phyloP scores from a whole-genome alignment of 257 asterid species.

The Penstemon newberryi region DNA sequence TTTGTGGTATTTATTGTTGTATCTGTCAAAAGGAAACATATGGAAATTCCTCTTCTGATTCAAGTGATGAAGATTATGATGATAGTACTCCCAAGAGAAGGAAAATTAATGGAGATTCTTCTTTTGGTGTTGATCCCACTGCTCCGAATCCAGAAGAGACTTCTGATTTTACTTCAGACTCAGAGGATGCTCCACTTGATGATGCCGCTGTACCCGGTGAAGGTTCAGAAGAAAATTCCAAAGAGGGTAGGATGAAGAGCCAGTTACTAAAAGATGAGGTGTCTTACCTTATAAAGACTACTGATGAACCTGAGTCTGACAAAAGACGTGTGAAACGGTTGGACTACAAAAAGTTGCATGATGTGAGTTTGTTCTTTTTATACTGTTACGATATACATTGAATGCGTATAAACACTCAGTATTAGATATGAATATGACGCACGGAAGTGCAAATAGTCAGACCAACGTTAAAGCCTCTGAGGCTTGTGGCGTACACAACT shows the following conservation, averaged over 20 bases:
- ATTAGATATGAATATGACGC: neutral
- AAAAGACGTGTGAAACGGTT: slow-evolving; percentile 70
- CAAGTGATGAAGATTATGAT: slow-evolving; percentile 54
- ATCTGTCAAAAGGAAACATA: slow-evolving; percentile 65
- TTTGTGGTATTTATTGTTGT: slow-evolving; percentile 25
- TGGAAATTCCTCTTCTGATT: slow-evolving; percentile 73
- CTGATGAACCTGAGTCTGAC: slow-evolving; percentile 46
- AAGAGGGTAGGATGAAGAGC: slow-evolving; percentile 38
- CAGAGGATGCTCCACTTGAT: slow-evolving; percentile 69
- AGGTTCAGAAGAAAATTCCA: slow-evolving; percentile 36
- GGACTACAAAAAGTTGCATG: slow-evolving; percentile 81
- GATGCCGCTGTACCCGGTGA: slow-evolving; percentile 40
- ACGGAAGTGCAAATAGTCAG: too few species aligned
- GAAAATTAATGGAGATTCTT: too few species aligned
- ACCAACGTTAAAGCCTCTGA: too few species aligned
- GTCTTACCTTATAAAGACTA: slow-evolving; percentile 53
- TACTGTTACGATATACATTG: neutral
- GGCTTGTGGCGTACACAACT: too few species aligned
- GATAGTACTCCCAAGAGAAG: too few species aligned
- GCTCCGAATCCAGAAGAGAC: slow-evolving; percentile 48
- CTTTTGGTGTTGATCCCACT: slow-evolving; percentile 63
- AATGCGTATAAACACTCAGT: neutral
- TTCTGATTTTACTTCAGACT: slow-evolving; percentile 93
- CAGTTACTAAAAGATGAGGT: slow-evolving; percentile 54
- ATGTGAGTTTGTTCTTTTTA: slow-evolving; percentile 62